phyloP scores from a whole-genome alignment of 306 rosid species.

The Luffa aegyptiaca region DNA sequence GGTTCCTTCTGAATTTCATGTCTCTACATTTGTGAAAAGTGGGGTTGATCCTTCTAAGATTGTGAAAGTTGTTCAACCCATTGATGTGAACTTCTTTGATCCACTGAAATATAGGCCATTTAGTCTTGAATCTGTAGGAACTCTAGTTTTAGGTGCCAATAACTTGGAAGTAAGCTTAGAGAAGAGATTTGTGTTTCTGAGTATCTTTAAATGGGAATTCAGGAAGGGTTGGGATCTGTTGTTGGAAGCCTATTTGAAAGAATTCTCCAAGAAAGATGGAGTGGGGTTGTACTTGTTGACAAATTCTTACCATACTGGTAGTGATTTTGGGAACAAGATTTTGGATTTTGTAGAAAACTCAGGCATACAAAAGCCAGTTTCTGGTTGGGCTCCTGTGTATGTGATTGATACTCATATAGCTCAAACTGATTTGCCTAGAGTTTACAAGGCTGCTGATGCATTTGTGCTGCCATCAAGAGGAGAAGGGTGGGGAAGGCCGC shows the following conservation, averaged over 20 bases:
- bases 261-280: slow-evolving; percentile 40
- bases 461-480: slow-evolving; percentile 84
- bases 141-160: slow-evolving; percentile 31
- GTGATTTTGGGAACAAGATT: slow-evolving; percentile 65
- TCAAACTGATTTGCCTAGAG: slow-evolving; percentile 47
- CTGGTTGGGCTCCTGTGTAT: slow-evolving; percentile 59
- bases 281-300: slow-evolving; percentile 55
- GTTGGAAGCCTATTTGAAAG: slow-evolving; percentile 54
- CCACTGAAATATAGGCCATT: slow-evolving; percentile 38
- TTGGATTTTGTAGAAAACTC: slow-evolving; percentile 53
- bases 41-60: slow-evolving; percentile 74
- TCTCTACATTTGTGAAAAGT: slow-evolving; percentile 46
- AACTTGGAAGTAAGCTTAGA: neutral
- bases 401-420: slow-evolving; percentile 65
- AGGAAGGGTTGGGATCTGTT: slow-evolving; percentile 93
- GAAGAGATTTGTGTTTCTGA: slow-evolving; percentile 42
- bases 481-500: slow-evolving; percentile 91
- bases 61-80: slow-evolving; percentile 72
- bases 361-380: slow-evolving; percentile 29
- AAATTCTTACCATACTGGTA: slow-evolving; percentile 72
- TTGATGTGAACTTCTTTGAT: slow-evolving; percentile 81
- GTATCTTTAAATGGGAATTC: slow-evolving; percentile 79
- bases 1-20: slow-evolving; percentile 81
- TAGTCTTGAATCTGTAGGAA: slow-evolving; percentile 35
- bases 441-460: slow-evolving; percentile 67